Percentiles rank a stretch among this genome's conserved stretches.
Conservation (phyloP, 148 eudicot genomes). For the Nyssa sinensis region DNA sequence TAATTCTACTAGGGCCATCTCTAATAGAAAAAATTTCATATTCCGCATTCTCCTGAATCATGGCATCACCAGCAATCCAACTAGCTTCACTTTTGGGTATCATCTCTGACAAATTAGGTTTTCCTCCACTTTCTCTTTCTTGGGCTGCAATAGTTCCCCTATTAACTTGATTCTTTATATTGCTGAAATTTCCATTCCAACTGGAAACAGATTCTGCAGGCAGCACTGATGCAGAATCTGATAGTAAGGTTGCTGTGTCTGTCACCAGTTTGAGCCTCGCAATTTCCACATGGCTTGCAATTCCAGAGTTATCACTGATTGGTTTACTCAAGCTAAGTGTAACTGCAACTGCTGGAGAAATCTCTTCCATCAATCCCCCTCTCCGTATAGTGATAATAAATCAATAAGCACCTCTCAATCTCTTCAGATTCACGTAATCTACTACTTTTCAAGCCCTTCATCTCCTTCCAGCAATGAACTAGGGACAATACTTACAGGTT, state of each 20-base stretch:
- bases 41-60: slow-evolving; percentile 31
- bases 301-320: slow-evolving; percentile 32
- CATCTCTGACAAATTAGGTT: slow-evolving; percentile 6
- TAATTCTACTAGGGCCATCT: slow-evolving; percentile 27
- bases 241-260: slow-evolving; percentile 34
- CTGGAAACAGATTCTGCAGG: slow-evolving; percentile 16
- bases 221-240: slow-evolving; percentile 23
- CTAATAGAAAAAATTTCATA: slow-evolving; percentile 24
- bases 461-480: slow-evolving; percentile 1
- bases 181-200: slow-evolving; percentile 2
- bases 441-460: not conserved
- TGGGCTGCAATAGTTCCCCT: slow-evolving; percentile 9
- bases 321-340: slow-evolving; percentile 40
- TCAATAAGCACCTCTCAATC: not conserved
- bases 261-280: slow-evolving; percentile 37
- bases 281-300: slow-evolving; percentile 33
- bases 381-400: slow-evolving; percentile 1
- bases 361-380: slow-evolving; percentile 40
- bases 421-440: not conserved
- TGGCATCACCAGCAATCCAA: slow-evolving; percentile 18
- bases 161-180: not conserved
- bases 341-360: slow-evolving; percentile 40
- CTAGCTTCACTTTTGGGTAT: slow-evolving; percentile 14
- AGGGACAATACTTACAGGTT: not conserved
- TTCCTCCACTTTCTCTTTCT: slow-evolving; percentile 11